Percentiles rank a stretch among this genome's conserved stretches.
phyloP scores from a whole-genome alignment of 2,329 filamentous ascomycete genomes.

The Fusarium sp. region DNA sequence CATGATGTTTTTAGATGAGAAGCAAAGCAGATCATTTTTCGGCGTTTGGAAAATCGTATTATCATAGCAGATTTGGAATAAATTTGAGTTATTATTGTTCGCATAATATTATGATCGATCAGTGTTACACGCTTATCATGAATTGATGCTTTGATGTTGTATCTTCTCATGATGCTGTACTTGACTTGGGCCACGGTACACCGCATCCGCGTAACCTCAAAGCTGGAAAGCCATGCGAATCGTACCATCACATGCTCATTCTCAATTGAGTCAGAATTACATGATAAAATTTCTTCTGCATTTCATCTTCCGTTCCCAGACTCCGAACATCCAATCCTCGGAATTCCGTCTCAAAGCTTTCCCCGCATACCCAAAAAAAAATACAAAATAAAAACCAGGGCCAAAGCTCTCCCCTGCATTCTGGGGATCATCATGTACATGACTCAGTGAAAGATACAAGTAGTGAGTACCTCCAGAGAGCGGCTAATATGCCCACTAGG shows the following conservation, averaged over 20 bases:
- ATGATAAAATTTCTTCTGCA: conserved; percentile 20
- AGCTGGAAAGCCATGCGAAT: background rate
- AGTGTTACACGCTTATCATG: background rate
- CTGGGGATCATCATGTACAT: conserved; percentile 38
- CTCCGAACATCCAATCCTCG: conserved; percentile 30
- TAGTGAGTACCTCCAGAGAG: conserved; percentile 4
- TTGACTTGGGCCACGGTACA: background rate
- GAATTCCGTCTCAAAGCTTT: conserved; percentile 27
- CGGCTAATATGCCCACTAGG: background rate
- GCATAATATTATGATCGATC: background rate
- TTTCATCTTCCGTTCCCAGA: conserved; percentile 28
- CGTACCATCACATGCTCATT: background rate
- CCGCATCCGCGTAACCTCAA: background rate
- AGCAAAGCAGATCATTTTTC: conserved; percentile 8
- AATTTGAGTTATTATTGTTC: background rate
- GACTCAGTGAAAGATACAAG: conserved; percentile 38
- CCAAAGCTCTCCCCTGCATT: conserved; percentile 8
- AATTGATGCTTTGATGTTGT: background rate
- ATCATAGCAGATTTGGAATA: conserved; percentile 12
- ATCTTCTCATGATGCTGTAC: conserved; percentile 20
- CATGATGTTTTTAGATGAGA: conserved; percentile 34
- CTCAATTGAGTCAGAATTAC: conserved; percentile 24
- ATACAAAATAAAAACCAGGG: background rate
- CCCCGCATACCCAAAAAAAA: conserved; percentile 34
- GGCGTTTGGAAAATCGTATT: conserved; percentile 31